phyloP scores from a whole-genome alignment of 2,329 filamentous ascomycete species.

The Dactylonectria estremocensis region DNA sequence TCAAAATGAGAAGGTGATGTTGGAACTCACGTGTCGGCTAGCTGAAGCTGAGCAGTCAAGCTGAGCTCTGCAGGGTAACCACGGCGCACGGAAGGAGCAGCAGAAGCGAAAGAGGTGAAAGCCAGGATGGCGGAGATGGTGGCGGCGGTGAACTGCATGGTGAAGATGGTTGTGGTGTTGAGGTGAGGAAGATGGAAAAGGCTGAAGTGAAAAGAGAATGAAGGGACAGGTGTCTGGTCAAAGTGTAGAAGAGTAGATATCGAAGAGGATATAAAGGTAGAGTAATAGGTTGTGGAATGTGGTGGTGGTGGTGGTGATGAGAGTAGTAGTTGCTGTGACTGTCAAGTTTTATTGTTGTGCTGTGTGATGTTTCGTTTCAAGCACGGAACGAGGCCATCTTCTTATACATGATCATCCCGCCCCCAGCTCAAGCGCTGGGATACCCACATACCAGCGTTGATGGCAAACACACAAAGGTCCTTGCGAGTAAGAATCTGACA shows the following conservation, averaged over 20 bases:
- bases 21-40: slow-evolving; percentile 56
- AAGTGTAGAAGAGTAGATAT: neutral
- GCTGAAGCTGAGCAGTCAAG: slow-evolving; percentile 56
- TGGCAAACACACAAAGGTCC: neutral
- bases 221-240: neutral
- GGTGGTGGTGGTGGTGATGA: slow-evolving; percentile 1
- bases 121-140: slow-evolving; percentile 58
- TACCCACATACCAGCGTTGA: neutral
- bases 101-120: slow-evolving; percentile 53
- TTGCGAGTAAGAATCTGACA: slow-evolving; percentile 15
- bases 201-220: neutral
- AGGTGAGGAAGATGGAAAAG: neutral
- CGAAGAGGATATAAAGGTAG: neutral
- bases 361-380: slow-evolving; percentile 38
- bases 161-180: slow-evolving; percentile 50
- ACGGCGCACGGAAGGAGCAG: slow-evolving; percentile 42
- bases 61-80: slow-evolving; percentile 42
- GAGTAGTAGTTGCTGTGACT: slow-evolving; percentile 8
- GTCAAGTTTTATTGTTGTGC: slow-evolving; percentile 8
- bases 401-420: slow-evolving; percentile 39
- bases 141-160: slow-evolving; percentile 49
- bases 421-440: neutral
- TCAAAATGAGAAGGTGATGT: neutral
- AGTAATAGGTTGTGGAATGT: neutral
- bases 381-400: slow-evolving; percentile 34